Evolutionary conservation across 495 filamentous ascomycete genomes (phyloP).

Genomic region (Apodospora peruviana): DNA sequence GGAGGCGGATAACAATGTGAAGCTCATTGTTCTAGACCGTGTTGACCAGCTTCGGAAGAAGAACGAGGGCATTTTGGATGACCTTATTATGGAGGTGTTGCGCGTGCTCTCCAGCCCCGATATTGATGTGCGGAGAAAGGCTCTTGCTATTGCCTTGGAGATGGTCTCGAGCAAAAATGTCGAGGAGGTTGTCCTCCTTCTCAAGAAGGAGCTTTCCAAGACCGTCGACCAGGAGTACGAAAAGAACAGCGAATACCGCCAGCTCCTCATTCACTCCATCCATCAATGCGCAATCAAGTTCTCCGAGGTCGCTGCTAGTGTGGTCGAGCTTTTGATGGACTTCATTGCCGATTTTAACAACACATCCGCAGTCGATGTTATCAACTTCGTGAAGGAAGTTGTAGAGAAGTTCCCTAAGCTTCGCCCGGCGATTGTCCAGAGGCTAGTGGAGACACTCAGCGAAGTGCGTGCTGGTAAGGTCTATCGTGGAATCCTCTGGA

Average conservation of each 20-base stretch:
- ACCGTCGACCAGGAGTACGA: constrained; percentile 98
- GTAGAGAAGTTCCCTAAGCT: constrained; percentile 96
- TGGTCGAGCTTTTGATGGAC: constrained; percentile 97
- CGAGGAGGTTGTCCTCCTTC: constrained; percentile 89
- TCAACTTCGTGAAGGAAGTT: constrained; percentile 97
- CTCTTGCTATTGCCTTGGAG: constrained; percentile 83
- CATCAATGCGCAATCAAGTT: constrained; percentile 98
- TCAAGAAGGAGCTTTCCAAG: constrained; percentile 97
- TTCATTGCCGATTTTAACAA: constrained; percentile 99
- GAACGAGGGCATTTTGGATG: constrained; percentile 91
- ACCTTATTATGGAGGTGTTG: constrained; percentile 96
- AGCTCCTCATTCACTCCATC: constrained; percentile 92
- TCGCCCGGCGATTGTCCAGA: constrained; percentile 76
- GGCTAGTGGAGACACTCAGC: constrained; percentile 82
- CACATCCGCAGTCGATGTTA: constrained; percentile 93
- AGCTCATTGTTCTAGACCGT: constrained; percentile 92
- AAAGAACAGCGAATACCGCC: constrained; percentile 96
- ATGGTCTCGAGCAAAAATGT: constrained; percentile 99
- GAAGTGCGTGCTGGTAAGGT: constrained; percentile 97
- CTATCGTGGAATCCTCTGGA: constrained; percentile 94
- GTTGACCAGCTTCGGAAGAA: constrained; percentile 86
- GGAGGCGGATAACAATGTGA: constrained; percentile 98
- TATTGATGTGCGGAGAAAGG: constrained; percentile 92
- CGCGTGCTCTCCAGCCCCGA: constrained; percentile 95
- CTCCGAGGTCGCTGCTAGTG: constrained; percentile 93